Base-by-base conservation (phyloP, 768 basidiomycete species). In the Botryobasidium botryosum region DNA sequence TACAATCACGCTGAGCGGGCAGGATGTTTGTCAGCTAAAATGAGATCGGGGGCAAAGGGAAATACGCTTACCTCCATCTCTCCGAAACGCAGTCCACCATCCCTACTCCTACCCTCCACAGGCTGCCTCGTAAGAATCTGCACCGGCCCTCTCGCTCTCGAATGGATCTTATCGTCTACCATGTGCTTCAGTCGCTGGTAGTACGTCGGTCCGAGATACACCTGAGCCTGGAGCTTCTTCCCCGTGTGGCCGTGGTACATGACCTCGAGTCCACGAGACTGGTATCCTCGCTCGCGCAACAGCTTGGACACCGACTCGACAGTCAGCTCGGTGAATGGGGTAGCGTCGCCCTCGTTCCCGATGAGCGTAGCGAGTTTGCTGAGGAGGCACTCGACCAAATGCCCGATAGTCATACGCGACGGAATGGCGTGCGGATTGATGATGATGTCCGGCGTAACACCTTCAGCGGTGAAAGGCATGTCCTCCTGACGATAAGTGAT, bases 111-210 rank as follows among this genome's bases (percentile, higher is more conserved):
- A 72, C 94, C 94, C 59, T 99, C 94, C 13, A 99, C 94, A 10
- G 94, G 94, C 57, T 99, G 94, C 40, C 94, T 67, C 26, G 92
- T 99, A 55, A 99, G 63, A 55, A 97, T 99, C 61, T 99, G 94
- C 6, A 99, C 86, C 4, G 94, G 94, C 12, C 94, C 94, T 61
- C 94, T 65, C 17, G 94, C 94, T 45, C 94, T 77, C 24, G 94
- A 92, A 63, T 99, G 94, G 44, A 97, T 99, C 68, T 99, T 99
- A 64, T 99, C 94, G 60, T 96, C 91, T 36, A 99, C 94, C 92
- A 99, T 99, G 65, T 99, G 94, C 67, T 97, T 97, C 53, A 97
- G 68, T 29, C 92, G 80, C 61, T 99, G 92, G 61, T 99, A 99
- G 61, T 99, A 99, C 4, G 94, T 99, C 13, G 94, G 94, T 4